Base-by-base conservation (phyloP, 306 rosid genomes). In the Erythrophleum fordii region DNA sequence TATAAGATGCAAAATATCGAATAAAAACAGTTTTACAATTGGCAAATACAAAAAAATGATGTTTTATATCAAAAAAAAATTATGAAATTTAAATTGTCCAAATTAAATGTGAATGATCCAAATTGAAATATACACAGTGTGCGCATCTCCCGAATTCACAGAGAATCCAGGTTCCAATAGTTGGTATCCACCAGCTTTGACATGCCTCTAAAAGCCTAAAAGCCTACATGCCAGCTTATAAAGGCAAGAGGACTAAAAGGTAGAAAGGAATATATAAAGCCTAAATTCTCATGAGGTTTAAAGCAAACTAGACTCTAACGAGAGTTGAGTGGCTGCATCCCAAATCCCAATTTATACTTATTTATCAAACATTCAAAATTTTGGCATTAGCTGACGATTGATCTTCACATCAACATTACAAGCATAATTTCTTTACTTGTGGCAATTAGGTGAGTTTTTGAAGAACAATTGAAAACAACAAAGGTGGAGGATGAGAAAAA, bases 391-490 rank as follows among this genome's bases (percentile, higher is more conserved):
- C 48, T 37, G 60, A 44, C 20, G 34, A 34, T 52, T 69, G 45
- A 66, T n/a, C 73, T 71, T 55, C 14, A 78, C 69, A 45, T 46
- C 37, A 45, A 66, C 48, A 71, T 31, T 46, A 34, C 41, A 59
- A 2, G 69, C 20, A 53, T 20, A 52, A 55, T 34, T 23, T 28
- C 59, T 44, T 16, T 22, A 56, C 35, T 23, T 3, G 45, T 23
- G 45, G 34, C 14, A 31, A 55, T 39, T 39, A 44, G 53, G 20
- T 20, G 14, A 55, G 44, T 67, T 26, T 71, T n/a, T 31, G 22
- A 44, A 11, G 8, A 67, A 45, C 3, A 60, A 58, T 66, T 17
- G 14, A 26, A 71, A 71, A 48, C 25, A 71, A 46, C 2, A 35
- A 62, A 51, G 26, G 34, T 9, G 23, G 69, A 26, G 52, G 18